Evolutionary conservation across 2,329 filamentous ascomycete species (phyloP).

Genomic region (Pyrenophora tritici-repentis): DNA sequence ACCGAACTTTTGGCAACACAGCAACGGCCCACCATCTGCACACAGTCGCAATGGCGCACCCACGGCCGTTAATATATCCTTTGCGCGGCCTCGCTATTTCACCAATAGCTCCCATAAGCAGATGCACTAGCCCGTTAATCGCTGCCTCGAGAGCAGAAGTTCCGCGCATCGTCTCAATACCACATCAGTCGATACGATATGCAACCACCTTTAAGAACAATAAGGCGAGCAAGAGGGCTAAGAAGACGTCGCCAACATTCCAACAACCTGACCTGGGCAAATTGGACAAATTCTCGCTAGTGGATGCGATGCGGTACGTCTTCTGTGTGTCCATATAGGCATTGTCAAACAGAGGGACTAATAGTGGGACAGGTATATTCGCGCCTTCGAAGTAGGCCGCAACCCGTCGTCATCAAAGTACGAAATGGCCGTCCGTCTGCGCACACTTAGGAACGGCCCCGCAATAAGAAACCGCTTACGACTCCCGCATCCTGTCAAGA

Average conservation of each 20-base stretch:
- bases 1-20: constrained; percentile 30
- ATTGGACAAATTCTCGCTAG: constrained; percentile 76
- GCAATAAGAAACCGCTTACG: constrained; percentile 85
- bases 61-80: constrained; percentile 41
- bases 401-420: constrained; percentile 79
- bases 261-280: constrained; percentile 66
- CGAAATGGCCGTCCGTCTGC: constrained; percentile 82
- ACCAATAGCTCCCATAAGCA: constrained; percentile 37
- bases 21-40: constrained; percentile 10
- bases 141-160: constrained; percentile 23
- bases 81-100: constrained; percentile 36
- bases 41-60: constrained; percentile 39
- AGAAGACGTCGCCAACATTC: constrained; percentile 70
- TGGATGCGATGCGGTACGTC: constrained; percentile 86
- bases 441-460: constrained; percentile 82
- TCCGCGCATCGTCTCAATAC: constrained; percentile 32
- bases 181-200: constrained; percentile 48
- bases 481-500: constrained; percentile 87
- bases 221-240: constrained; percentile 52
- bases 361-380: constrained; percentile 71
- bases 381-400: constrained; percentile 87
- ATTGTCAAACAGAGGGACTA: not conserved
- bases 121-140: constrained; percentile 28
- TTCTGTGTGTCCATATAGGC: not conserved
- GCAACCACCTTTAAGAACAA: constrained; percentile 31